These are phyloP conservation scores for Arthrobotrys megalospora DNA, from an alignment of 2,329 filamentous ascomycete species.

Conservation along the genomic window DNA sequence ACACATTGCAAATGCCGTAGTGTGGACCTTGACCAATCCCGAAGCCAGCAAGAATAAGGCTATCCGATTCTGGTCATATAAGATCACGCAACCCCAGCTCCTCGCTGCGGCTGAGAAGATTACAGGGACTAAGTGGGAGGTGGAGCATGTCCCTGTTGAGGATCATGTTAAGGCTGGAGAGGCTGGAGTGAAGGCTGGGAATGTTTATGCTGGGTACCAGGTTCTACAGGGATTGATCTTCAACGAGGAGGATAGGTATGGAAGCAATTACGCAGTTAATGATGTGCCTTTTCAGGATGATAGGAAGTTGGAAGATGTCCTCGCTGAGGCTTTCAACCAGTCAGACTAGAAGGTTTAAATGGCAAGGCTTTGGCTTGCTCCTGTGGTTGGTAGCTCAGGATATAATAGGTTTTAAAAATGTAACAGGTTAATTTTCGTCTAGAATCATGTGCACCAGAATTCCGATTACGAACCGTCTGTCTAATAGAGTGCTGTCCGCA, in stretches of 20 bases:
- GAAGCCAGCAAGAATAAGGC: conserved; percentile 72
- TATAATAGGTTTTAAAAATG: conserved; percentile 4
- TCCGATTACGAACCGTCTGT: no score
- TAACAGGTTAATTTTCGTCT: neutral
- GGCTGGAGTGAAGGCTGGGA: conserved; percentile 40
- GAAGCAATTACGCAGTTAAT: conserved; percentile 33
- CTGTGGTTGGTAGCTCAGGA: neutral
- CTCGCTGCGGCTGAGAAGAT: conserved; percentile 66
- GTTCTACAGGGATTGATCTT: conserved; percentile 51
- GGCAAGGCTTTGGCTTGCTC: neutral
- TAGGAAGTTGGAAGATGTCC: conserved; percentile 35
- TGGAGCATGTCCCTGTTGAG: conserved; percentile 62
- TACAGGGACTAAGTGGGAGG: conserved; percentile 65
- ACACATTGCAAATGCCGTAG: conserved; percentile 70
- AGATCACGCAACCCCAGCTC: conserved; percentile 69
- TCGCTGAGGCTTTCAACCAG: conserved; percentile 28
- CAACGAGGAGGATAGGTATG: conserved; percentile 45
- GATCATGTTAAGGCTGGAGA: conserved; percentile 63
- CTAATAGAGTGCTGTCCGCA: neutral
- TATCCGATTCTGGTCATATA: conserved; percentile 70
- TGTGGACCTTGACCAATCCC: conserved; percentile 70
- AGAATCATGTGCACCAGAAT: no score
- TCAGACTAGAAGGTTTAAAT: neutral
- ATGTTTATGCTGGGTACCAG: conserved; percentile 44
- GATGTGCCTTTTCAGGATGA: conserved; percentile 43